These are phyloP conservation scores for Venustampulla echinocandica DNA, from an alignment of 495 filamentous ascomycete genomes.

Conservation along the genomic window DNA sequence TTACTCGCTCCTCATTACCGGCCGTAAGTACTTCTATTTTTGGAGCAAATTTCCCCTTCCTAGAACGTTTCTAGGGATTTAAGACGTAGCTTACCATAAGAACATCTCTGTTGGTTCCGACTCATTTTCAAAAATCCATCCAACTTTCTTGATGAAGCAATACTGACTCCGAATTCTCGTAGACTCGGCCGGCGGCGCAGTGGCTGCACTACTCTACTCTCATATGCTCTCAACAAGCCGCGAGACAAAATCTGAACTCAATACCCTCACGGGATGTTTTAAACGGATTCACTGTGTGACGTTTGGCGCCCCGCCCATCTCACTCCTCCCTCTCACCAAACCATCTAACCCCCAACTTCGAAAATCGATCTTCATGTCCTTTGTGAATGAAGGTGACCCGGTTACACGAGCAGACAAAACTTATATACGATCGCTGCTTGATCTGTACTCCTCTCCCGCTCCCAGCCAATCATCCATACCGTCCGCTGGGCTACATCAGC, in stretches of 20 bases:
- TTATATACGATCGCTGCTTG: conserved; percentile 61
- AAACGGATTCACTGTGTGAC: conserved; percentile 72
- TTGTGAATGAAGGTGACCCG: conserved; percentile 80
- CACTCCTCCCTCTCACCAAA: conserved; percentile 55
- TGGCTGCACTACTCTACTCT: conserved; percentile 66
- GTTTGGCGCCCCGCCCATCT: conserved; percentile 72
- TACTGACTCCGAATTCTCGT: no score
- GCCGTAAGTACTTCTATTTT: no score
- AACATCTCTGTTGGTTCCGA: no score
- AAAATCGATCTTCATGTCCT: conserved; percentile 63
- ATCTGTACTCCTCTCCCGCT: conserved; percentile 56
- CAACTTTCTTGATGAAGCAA: no score
- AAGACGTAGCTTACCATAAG: no score
- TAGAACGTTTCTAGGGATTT: no score
- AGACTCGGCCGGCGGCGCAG: conserved; percentile 73
- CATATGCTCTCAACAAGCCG: conserved; percentile 61
- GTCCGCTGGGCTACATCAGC: neutral
- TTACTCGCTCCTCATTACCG: conserved; percentile 70
- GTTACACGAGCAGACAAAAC: conserved; percentile 66
- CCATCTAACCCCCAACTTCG: conserved; percentile 38
- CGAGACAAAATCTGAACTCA: conserved; percentile 54
- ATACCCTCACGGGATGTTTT: conserved; percentile 56
- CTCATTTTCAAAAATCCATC: no score
- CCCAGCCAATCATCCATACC: conserved; percentile 30
- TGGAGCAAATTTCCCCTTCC: no score